Evolutionary conservation across 768 basidiomycete species (phyloP).

Genomic region (Suillus bovinus): DNA sequence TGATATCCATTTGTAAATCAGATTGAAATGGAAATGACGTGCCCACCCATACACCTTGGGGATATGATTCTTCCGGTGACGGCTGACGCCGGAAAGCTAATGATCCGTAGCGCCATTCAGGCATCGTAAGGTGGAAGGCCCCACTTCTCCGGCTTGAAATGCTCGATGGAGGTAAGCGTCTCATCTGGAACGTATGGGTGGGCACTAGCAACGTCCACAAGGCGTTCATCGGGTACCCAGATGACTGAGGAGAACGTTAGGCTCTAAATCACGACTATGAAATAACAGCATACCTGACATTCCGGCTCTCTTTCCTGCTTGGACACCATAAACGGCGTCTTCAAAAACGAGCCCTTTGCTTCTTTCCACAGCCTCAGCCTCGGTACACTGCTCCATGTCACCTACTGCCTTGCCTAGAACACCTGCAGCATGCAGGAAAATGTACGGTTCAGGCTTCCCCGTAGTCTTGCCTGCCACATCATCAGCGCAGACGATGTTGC

Average conservation of each 20-base stretch:
- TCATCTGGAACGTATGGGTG: slow-evolving; percentile 58
- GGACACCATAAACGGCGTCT: slow-evolving; percentile 74
- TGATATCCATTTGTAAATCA: too few relatives aligned
- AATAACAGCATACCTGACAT: slow-evolving; percentile 66
- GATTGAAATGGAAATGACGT: too few relatives aligned
- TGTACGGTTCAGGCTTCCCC: slow-evolving; percentile 83
- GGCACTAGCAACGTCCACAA: slow-evolving; percentile 51
- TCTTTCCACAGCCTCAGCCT: slow-evolving; percentile 47
- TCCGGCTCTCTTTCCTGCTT: slow-evolving; percentile 80
- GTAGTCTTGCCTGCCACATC: slow-evolving; percentile 54
- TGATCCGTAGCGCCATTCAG: background rate
- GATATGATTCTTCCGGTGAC: too few relatives aligned
- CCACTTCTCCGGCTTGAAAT: slow-evolving; percentile 82
- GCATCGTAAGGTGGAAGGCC: slow-evolving; percentile 68
- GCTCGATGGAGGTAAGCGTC: slow-evolving; percentile 59
- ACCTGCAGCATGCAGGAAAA: slow-evolving; percentile 74
- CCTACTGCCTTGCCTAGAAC: slow-evolving; percentile 61
- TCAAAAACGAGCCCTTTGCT: slow-evolving; percentile 77
- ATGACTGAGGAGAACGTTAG: slow-evolving; percentile 49
- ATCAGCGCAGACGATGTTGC: slow-evolving; percentile 70
- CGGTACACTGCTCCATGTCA: slow-evolving; percentile 28
- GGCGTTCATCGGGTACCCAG: slow-evolving; percentile 81
- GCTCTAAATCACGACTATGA: background rate
- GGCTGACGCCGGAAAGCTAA: too few relatives aligned
- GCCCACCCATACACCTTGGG: too few relatives aligned